Evolutionary conservation across 2,329 filamentous ascomycete genomes (phyloP), one percentile per base, ranked within the genome.

Genomic region (Trichocomaceae sp.): DNA sequence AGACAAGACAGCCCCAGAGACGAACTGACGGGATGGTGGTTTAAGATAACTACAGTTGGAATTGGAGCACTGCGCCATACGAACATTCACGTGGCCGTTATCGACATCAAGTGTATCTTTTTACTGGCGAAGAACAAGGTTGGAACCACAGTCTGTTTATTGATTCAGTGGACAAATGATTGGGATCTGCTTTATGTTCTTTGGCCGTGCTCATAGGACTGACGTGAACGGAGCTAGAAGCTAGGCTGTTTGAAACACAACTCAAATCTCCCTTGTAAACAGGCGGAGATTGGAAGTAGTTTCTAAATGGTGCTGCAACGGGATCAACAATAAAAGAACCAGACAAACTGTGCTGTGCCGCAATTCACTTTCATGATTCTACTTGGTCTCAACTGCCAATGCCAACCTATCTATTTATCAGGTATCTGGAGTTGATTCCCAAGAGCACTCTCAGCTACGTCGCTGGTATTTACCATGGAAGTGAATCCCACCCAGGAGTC

Each of bases 401-500:
- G 6, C 8, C n/a, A 42, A 42, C 13, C n/a, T 42, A 8, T 22
- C 8, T 20, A 20, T 42, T 3, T 20, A 20, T 42, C 39, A 4
- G 39, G 9, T 22, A 22, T 17, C 17, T 42, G 10, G 12, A 7
- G 2, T 13, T 3, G n/a, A 20, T 9, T 42, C 22, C 17, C 17
- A 19, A 10, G 31, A 20, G 6, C 3, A 12, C 39, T 42, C 17
- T 20, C 17, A 22, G 17, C 39, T 20, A 22, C 17, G 1, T 12
- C 9, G 37, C 17, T 42, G 23, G 4, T 7, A 17, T 31, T 29
- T 46, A 47, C 17, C 17, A 74, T 70, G 71, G 71, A 78, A 57
- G 49, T 41, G 26, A 52, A 56, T 22, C 72, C 72, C 19, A 83
- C 81, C 9, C 81, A 83, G 60, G 77, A 75, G 57, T 84, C 86